These are phyloP conservation scores for Erysimum cheiranthoides DNA, from an alignment of 345 rosid species.

Conservation along the genomic window DNA sequence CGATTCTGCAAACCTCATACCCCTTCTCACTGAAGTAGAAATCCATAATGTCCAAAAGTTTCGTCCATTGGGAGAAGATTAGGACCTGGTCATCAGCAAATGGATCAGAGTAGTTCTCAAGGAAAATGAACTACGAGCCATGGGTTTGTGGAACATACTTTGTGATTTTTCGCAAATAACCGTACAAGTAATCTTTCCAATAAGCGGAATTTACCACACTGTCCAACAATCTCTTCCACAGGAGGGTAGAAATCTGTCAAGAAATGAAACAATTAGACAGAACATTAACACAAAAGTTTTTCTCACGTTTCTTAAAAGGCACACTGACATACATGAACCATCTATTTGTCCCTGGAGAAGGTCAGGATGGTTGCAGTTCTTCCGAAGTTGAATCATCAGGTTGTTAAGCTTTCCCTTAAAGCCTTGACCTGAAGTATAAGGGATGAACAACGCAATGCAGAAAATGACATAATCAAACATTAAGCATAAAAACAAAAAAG, in stretches of 20 bases:
- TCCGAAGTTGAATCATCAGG: conserved; percentile 79
- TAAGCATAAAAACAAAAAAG: conserved; percentile 13
- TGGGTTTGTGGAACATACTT: conserved; percentile 54
- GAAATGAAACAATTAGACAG: conserved; percentile 23
- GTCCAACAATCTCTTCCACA: conserved; percentile 74
- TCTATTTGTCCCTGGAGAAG: conserved; percentile 68
- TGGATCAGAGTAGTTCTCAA: conserved; percentile 32
- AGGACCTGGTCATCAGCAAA: conserved; percentile 63
- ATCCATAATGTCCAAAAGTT: conserved; percentile 87
- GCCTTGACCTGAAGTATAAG: conserved; percentile 53
- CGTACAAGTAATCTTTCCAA: conserved; percentile 69
- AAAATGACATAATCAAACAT: conserved; percentile 17
- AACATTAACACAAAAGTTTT: background rate
- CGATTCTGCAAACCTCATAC: conserved; percentile 86
- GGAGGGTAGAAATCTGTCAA: conserved; percentile 78
- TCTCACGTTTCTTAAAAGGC: conserved; percentile 6
- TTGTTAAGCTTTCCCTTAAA: conserved; percentile 79
- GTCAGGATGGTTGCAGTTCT: conserved; percentile 99
- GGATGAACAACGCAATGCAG: conserved; percentile 8
- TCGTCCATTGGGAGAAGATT: conserved; percentile 92
- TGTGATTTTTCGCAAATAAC: conserved; percentile 75
- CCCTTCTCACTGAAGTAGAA: conserved; percentile 94
- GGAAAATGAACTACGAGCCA: conserved; percentile 18
- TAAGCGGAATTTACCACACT: conserved; percentile 92
- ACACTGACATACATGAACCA: conserved; percentile 68